Evolutionary conservation across 2,329 filamentous ascomycete species (phyloP), one percentile per base, ranked within the genome.

Genomic region (Phialemoniopsis sp.): DNA sequence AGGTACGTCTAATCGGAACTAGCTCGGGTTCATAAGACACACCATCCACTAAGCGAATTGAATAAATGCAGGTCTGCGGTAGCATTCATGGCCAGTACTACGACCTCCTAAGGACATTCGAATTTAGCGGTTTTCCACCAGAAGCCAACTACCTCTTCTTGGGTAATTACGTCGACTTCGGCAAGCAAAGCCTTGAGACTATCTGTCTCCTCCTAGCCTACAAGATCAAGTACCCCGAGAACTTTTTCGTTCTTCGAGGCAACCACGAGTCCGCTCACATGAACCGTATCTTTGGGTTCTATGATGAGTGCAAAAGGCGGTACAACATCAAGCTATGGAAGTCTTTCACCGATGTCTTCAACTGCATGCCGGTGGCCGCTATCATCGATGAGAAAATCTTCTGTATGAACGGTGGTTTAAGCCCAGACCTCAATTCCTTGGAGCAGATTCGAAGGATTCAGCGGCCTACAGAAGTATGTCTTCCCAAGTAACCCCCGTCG

Each of bases 341-440:
- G 79, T 96, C 90, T 2, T 96, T 97, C 64, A 95, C 89, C 48
- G 90, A 96, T 64, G 95, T 89, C 77, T 97, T 97, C 80, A 96
- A 97, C 76, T 95, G 89, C 71, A 70, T 96, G 60, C 90, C 90
- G 34, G 96, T 97, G 65, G 91, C 90, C 44, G 90, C 91, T 52
- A 97, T 97, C 68, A 95, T 97, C 56, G 90, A 95, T 59, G 91
- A 95, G 76, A 97, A 96, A 83, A 97, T 97, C 62, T 96, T 97
- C 75, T 96, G 90, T 59, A 96, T 97, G 91, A 91, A 97, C 69
- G 91, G 91, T 61, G 91, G 91, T 59, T 72, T 97, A 57, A 95
- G 89, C 66, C 91, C 91, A 35, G 91, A 96, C 63, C 76, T 97
- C 50, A 96, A 96, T 78, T 95, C 90, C 29, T 96, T 97, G 91